These are phyloP conservation scores for Penicillium sp. DNA, from an alignment of 2,329 filamentous ascomycete species.

Conservation along the genomic window DNA sequence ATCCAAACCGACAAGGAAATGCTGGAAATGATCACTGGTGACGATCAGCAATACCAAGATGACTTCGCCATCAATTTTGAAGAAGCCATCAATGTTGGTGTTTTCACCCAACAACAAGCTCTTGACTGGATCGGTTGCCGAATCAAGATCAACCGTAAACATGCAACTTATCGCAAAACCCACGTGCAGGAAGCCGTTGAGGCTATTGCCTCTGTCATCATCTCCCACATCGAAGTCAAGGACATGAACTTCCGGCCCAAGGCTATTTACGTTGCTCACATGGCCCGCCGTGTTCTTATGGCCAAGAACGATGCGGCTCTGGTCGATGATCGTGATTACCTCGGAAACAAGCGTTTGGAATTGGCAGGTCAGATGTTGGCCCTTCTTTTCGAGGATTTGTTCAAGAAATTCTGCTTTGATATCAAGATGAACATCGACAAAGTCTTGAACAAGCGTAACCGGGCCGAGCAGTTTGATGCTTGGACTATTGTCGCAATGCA, in stretches of 20 bases:
- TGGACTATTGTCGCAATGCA: conserved; percentile 81
- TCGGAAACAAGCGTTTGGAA: conserved; percentile 95
- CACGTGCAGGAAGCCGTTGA: conserved; percentile 91
- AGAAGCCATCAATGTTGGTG: conserved; percentile 77
- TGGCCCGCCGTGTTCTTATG: conserved; percentile 96
- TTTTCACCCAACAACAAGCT: conserved; percentile 93
- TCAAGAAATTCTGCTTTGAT: conserved; percentile 89
- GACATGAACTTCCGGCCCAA: conserved; percentile 96
- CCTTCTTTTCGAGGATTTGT: conserved; percentile 92
- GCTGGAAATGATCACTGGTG: conserved; percentile 83
- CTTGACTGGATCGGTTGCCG: conserved; percentile 86
- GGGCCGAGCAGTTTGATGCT: conserved; percentile 85
- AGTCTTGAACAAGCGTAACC: conserved; percentile 88
- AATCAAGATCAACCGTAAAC: conserved; percentile 79
- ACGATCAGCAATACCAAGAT: conserved; percentile 87
- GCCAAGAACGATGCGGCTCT: conserved; percentile 84
- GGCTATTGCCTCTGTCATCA: conserved; percentile 86
- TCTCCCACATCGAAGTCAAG: conserved; percentile 90
- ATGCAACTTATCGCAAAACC: conserved; percentile 67
- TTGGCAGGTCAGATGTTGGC: conserved; percentile 92
- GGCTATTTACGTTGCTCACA: conserved; percentile 92
- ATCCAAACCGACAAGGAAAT: conserved; percentile 95
- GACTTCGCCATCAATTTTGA: conserved; percentile 96
- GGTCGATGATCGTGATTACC: conserved; percentile 95
- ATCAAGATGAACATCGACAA: conserved; percentile 96